Conservation (phyloP, 2,329 filamentous ascomycete species). For the Monascus ruber region DNA sequence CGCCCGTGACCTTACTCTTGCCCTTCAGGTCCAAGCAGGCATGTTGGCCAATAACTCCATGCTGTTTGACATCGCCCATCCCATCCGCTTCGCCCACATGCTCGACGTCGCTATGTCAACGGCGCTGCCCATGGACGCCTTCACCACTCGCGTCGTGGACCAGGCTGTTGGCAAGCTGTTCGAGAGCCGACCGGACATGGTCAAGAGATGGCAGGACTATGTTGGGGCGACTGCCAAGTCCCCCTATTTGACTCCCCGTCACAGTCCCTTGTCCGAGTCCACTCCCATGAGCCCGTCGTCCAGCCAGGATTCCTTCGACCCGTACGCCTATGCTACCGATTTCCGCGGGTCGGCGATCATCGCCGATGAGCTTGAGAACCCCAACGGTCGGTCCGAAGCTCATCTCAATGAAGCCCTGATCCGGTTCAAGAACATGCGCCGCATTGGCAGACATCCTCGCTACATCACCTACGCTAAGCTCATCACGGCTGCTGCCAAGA, state of each 20-base stretch:
- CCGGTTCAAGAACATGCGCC: conserved; percentile 86
- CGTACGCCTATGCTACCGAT: conserved; percentile 80
- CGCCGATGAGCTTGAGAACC: conserved; percentile 76
- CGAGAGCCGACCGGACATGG: conserved; percentile 34
- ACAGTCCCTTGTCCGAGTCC: conserved; percentile 34
- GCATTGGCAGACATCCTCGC: conserved; percentile 77
- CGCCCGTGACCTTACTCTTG: conserved; percentile 41
- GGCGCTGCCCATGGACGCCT: conserved; percentile 42
- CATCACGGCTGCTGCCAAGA: conserved; percentile 78
- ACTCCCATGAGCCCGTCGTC: conserved; percentile 45
- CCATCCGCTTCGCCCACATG: conserved; percentile 50
- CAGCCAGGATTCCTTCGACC: conserved; percentile 77
- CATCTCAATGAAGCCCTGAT: conserved; percentile 69
- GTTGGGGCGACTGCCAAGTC: conserved; percentile 31
- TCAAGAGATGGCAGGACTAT: conserved; percentile 48
- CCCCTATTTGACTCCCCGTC: conserved; percentile 29
- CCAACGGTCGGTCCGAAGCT: conserved; percentile 58
- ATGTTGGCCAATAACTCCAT: conserved; percentile 33
- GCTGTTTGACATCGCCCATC: conserved; percentile 44
- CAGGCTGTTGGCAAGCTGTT: conserved; percentile 45
- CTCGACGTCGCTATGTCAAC: conserved; percentile 46
- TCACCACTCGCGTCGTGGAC: conserved; percentile 47
- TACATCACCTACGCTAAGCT: conserved; percentile 97
- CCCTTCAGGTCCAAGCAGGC: conserved; percentile 49
- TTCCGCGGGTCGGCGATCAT: conserved; percentile 88